phyloP scores from a whole-genome alignment of 257 asterid species.

The Verbena officinalis region DNA sequence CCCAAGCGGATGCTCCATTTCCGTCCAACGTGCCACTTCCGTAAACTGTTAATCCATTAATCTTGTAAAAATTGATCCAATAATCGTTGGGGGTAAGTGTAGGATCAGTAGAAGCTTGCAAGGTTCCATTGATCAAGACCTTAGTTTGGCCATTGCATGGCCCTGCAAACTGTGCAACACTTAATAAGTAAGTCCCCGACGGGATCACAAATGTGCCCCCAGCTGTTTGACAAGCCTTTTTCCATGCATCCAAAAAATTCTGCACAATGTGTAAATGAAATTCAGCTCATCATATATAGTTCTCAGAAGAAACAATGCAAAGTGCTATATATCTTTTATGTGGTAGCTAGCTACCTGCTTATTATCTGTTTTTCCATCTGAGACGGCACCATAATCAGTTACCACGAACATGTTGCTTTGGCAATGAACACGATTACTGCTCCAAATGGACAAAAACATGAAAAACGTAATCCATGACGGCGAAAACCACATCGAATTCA shows the following conservation, averaged over 20 bases:
- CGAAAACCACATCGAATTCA: conserved; percentile 2
- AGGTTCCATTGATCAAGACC: conserved; percentile 7
- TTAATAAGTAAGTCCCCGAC: conserved; percentile 43
- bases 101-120: conserved; percentile 22
- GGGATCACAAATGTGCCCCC: conserved; percentile 48
- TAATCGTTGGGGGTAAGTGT: not conserved
- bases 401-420: conserved; percentile 32
- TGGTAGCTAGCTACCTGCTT: conserved; percentile 25
- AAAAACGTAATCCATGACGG: not conserved
- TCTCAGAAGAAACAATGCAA: too few species aligned
- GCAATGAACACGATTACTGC: not conserved
- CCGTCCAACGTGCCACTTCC: conserved; percentile 36
- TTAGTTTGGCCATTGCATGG: conserved; percentile 36
- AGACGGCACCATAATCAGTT: conserved; percentile 41
- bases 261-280: conserved; percentile 12
- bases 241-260: conserved; percentile 54
- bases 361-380: conserved; percentile 39
- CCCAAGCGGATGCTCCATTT: conserved; percentile 34
- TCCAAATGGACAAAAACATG: not conserved
- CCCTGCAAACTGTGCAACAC: conserved; percentile 28
- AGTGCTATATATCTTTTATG: not conserved
- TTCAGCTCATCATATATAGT: not conserved
- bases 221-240: conserved; percentile 43
- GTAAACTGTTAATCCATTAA: not conserved
- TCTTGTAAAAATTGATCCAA: conserved; percentile 11